phyloP scores from a whole-genome alignment of 2,329 filamentous ascomycete genomes.

The Alternaria rosae region DNA sequence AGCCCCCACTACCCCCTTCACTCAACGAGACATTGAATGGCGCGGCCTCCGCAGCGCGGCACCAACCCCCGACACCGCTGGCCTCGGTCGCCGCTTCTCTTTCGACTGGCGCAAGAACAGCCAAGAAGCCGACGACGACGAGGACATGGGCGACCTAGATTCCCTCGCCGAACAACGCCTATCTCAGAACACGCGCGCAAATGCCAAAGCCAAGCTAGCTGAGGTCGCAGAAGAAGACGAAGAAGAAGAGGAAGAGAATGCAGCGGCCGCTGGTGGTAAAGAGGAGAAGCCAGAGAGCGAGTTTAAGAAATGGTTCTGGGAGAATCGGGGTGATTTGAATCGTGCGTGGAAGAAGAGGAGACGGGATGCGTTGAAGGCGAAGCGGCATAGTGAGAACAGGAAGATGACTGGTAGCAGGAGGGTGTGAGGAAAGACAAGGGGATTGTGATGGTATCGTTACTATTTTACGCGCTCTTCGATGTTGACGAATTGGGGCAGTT shows the following conservation, averaged over 20 bases:
- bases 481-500: not conserved
- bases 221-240: conserved; percentile 40
- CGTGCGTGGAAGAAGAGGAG: conserved; percentile 63
- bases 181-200: conserved; percentile 42
- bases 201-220: conserved; percentile 25
- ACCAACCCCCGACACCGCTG: conserved; percentile 91
- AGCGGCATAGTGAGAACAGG: conserved; percentile 67
- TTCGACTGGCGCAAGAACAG: conserved; percentile 55
- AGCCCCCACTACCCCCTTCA: conserved; percentile 80
- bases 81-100: conserved; percentile 70
- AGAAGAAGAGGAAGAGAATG: conserved; percentile 23
- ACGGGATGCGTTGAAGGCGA: conserved; percentile 66
- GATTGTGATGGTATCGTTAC: not conserved
- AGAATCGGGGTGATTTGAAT: conserved; percentile 58
- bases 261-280: conserved; percentile 11
- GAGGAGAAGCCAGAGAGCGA: conserved; percentile 60
- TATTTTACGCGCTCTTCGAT: not conserved
- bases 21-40: conserved; percentile 77
- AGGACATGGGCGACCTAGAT: conserved; percentile 44
- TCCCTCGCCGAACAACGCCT: conserved; percentile 33
- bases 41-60: conserved; percentile 84
- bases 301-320: conserved; percentile 69
- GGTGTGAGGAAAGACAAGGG: not conserved
- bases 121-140: conserved; percentile 55
- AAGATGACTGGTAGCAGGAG: conserved; percentile 46